Evolutionary conservation across 345 rosid genomes (phyloP).

Genomic region (Brassica cretica): DNA sequence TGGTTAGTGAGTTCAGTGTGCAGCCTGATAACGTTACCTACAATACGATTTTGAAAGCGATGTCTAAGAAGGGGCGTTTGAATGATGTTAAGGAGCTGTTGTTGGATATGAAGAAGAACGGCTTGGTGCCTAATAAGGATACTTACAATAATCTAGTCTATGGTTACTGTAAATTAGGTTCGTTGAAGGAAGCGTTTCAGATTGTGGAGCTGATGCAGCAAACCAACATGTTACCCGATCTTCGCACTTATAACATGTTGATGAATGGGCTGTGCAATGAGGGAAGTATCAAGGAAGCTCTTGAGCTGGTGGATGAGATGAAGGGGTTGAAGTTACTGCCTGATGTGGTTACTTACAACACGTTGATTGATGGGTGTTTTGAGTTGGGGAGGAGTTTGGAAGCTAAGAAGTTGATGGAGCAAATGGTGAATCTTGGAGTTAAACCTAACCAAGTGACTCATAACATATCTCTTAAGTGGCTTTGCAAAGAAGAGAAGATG

Average conservation of each 20-base stretch:
- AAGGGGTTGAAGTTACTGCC: conserved; percentile 61
- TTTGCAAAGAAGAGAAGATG: conserved; percentile 67
- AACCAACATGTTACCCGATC: conserved; percentile 56
- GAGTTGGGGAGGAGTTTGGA: conserved; percentile 44
- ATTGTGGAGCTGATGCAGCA: conserved; percentile 70
- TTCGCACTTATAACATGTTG: conserved; percentile 70
- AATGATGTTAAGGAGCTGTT: conserved; percentile 64
- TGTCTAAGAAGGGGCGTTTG: conserved; percentile 78
- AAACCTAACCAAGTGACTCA: conserved; percentile 58
- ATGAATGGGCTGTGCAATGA: conserved; percentile 60
- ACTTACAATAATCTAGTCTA: conserved; percentile 63
- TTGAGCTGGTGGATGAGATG: conserved; percentile 65
- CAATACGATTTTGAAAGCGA: conserved; percentile 67
- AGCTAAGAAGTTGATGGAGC: conserved; percentile 58
- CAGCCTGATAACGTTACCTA: conserved; percentile 63
- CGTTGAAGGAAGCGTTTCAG: conserved; percentile 67
- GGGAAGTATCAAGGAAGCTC: conserved; percentile 60
- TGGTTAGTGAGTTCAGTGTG: conserved; percentile 57
- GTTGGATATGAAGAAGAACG: conserved; percentile 64
- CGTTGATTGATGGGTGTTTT: conserved; percentile 78
- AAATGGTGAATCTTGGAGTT: conserved; percentile 65
- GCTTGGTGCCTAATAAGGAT: conserved; percentile 55
- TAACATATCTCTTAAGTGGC: conserved; percentile 72
- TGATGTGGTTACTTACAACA: conserved; percentile 78
- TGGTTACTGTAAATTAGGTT: conserved; percentile 78